Evolutionary conservation across 2,329 filamentous ascomycete genomes (phyloP), one percentile per base, ranked within the genome.

Genomic region (Stagonosporopsis vannaccii): DNA sequence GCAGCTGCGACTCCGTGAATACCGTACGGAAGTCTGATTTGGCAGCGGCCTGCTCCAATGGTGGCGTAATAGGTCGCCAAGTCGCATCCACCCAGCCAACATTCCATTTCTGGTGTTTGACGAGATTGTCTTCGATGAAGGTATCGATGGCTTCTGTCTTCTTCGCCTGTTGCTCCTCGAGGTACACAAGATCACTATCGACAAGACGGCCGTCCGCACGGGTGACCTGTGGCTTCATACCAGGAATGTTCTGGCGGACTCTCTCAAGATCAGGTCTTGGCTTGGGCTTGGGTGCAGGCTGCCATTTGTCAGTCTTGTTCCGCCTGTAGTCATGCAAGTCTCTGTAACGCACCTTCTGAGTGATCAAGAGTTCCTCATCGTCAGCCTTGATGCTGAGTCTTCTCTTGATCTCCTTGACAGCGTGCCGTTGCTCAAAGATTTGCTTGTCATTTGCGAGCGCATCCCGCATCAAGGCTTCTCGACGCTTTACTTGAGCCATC

Each of bases 101-200:
- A 77, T 97, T 97, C 92, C 94, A 97, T 74, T 90, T 88, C 67
- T 90, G 87, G 78, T 97, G 94, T 77, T 95, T 94, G 68, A 89
- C 85, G 51, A 96, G 87, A 77, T 96, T 94, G 67, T 87, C 87
- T 75, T 96, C 91, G 73, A 98, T 91, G 70, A 96, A 92, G 62
- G 84, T 83, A 60, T 89, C 84, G 65, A 97, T 87, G 67, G 90
- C 87, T 65, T 90, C 92, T 65, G 94, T 89, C 75, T 91, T 91
- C 76, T 96, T 91, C 39, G 87, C 87, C 51, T 90, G 83, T 66
- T 91, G 85, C 68, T 97, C 91, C 59, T 90, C 84, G 61, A 97
- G 79, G 61, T 88, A 82, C 30, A 90, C 82, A 58, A 97, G 84
- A 70, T 98, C 94, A 61, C 90, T 85, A 62, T 97, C 92, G 32